Conservation (phyloP, 129 eudicot species). For the Flaveria bidentis region DNA sequence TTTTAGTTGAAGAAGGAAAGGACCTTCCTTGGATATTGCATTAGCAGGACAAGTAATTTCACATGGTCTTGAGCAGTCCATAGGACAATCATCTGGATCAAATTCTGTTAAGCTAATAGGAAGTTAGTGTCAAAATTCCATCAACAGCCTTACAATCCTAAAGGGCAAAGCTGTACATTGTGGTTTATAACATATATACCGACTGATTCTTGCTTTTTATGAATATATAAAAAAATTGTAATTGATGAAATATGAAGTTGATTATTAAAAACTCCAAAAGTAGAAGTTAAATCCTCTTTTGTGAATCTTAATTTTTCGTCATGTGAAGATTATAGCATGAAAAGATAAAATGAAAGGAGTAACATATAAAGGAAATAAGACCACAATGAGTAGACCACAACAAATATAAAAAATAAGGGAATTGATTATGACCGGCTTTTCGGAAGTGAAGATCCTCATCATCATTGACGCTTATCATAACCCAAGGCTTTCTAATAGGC, state of each 20-base stretch:
- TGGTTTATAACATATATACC: background rate
- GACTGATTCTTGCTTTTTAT: too few species aligned
- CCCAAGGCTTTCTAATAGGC: slow-evolving; percentile 90
- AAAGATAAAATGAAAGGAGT: background rate
- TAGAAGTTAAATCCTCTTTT: background rate
- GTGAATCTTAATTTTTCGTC: background rate
- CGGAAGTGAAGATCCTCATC: slow-evolving; percentile 97
- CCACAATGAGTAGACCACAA: background rate
- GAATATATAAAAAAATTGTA: too few species aligned
- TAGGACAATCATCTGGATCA: slow-evolving; percentile 84
- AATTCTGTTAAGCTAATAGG: slow-evolving; percentile 53
- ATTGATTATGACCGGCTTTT: slow-evolving; percentile 67
- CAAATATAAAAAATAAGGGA: slow-evolving; percentile 3
- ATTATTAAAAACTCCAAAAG: too few species aligned
- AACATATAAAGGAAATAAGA: background rate
- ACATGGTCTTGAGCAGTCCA: slow-evolving; percentile 89
- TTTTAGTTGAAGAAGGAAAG: slow-evolving; percentile 12
- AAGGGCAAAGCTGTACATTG: slow-evolving; percentile 6
- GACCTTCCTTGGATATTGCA: slow-evolving; percentile 79
- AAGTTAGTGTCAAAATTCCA: slow-evolving; percentile 22
- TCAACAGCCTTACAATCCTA: background rate
- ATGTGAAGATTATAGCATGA: background rate
- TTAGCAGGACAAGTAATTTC: slow-evolving; percentile 84
- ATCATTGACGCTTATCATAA: slow-evolving; percentile 97
- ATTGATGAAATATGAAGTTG: too few species aligned